Evolutionary conservation across 2,329 filamentous ascomycete genomes (phyloP).

Genomic region (Colletotrichum echinochloae): DNA sequence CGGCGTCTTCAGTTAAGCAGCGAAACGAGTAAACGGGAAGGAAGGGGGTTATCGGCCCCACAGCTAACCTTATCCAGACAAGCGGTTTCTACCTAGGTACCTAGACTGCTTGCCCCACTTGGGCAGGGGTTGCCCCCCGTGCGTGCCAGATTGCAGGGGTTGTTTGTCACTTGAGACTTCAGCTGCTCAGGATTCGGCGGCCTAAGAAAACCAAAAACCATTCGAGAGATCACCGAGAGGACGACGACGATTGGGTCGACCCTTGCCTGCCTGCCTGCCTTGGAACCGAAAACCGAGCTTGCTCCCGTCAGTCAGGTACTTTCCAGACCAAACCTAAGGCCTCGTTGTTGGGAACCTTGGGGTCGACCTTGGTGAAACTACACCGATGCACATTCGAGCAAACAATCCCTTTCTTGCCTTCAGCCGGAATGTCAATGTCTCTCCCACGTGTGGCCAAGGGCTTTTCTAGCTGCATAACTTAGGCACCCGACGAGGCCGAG

Average conservation of each 20-base stretch:
- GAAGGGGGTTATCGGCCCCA: neutral
- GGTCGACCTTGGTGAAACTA: neutral
- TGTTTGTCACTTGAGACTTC: neutral
- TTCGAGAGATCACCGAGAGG: too few relatives aligned
- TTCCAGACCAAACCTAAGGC: neutral
- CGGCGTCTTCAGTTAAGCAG: neutral
- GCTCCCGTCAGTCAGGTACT: too few relatives aligned
- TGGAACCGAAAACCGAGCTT: neutral
- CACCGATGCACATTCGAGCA: constrained; percentile 12
- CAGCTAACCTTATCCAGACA: constrained; percentile 35
- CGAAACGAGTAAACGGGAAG: constrained; percentile 19
- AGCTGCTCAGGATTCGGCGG: constrained; percentile 3
- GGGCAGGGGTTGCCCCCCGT: constrained; percentile 29
- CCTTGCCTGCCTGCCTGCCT: neutral
- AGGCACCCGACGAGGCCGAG: neutral
- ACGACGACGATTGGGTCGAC: constrained; percentile 4
- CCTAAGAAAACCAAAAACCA: neutral
- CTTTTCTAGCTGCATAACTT: constrained; percentile 24
- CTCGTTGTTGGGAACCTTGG: constrained; percentile 3
- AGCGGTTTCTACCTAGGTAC: too few relatives aligned
- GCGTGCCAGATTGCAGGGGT: constrained; percentile 8
- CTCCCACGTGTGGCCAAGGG: neutral
- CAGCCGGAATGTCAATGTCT: constrained; percentile 27
- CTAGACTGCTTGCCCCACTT: constrained; percentile 13
- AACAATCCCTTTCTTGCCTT: constrained; percentile 40